Conservation (phyloP, 768 basidiomycete species). For the Pilatotrama ljubarskyi region DNA sequence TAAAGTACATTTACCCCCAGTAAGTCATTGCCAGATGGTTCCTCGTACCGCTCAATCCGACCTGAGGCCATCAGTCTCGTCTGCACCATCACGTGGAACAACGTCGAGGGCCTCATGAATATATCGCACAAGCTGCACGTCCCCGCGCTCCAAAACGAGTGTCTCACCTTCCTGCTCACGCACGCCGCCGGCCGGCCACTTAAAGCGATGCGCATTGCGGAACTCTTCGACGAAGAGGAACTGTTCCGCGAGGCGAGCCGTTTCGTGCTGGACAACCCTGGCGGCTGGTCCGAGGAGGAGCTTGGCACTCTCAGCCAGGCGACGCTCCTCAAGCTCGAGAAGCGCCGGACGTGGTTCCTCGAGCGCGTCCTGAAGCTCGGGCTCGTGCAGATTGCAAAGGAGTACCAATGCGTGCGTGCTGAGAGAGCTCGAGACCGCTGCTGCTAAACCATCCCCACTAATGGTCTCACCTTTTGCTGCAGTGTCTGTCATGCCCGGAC, state of each 20-base stretch:
- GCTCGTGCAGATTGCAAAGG: slow-evolving; percentile 82
- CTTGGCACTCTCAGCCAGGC: slow-evolving; percentile 78
- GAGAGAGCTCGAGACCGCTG: neutral
- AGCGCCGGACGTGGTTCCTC: slow-evolving; percentile 91
- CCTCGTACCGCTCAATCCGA: neutral
- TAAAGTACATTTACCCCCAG: slow-evolving; percentile 94
- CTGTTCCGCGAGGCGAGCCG: slow-evolving; percentile 88
- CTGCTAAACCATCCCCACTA: neutral
- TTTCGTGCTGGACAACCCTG: slow-evolving; percentile 91
- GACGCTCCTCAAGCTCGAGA: slow-evolving; percentile 87
- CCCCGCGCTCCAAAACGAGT: slow-evolving; percentile 76
- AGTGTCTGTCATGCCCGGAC: slow-evolving; percentile 89
- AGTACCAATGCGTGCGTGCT: slow-evolving; percentile 84
- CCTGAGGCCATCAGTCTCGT: slow-evolving; percentile 56
- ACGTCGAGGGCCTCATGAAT: slow-evolving; percentile 89
- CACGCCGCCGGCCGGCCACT: slow-evolving; percentile 93
- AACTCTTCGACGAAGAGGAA: slow-evolving; percentile 87
- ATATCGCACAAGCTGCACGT: slow-evolving; percentile 88
- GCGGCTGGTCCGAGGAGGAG: slow-evolving; percentile 80
- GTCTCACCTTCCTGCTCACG: slow-evolving; percentile 84
- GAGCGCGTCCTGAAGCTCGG: slow-evolving; percentile 93
- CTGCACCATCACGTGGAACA: slow-evolving; percentile 94
- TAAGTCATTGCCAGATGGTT: slow-evolving; percentile 30
- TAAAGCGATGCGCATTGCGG: slow-evolving; percentile 90
- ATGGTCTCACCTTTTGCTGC: neutral